A percentile compares a stretch with the other conserved stretches of the same genome.
phyloP scores from a whole-genome alignment of 129 eudicot species.

The Centaurea solstitialis region DNA sequence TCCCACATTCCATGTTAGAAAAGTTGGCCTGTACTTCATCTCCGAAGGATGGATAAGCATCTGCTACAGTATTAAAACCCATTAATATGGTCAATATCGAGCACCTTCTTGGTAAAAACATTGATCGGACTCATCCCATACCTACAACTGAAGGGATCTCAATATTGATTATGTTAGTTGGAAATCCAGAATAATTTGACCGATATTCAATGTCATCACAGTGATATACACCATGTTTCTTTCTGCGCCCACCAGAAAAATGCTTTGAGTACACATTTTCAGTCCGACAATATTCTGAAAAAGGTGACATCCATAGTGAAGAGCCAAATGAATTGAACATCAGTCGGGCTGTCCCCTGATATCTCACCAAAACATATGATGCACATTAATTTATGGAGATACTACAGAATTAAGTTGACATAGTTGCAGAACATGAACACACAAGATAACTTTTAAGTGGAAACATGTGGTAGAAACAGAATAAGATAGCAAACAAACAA shows the following conservation, averaged over 20 bases:
- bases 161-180: slow-evolving; percentile 81
- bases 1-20: slow-evolving; percentile 74
- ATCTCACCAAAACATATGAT: slow-evolving; percentile 46
- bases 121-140: slow-evolving; percentile 16
- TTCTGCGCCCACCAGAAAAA: slow-evolving; percentile 51
- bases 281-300: slow-evolving; percentile 78
- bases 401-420: not conserved
- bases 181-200: slow-evolving; percentile 87
- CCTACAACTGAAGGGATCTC: slow-evolving; percentile 80
- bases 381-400: slow-evolving; percentile 10
- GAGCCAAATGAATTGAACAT: slow-evolving; percentile 98
- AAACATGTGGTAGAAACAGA: not conserved
- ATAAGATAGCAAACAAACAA: not conserved
- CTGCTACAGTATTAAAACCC: slow-evolving; percentile 38
- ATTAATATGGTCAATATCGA: slow-evolving; percentile 21
- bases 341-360: slow-evolving; percentile 97
- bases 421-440: not conserved
- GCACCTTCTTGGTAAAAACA: slow-evolving; percentile 5
- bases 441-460: not conserved
- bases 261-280: slow-evolving; percentile 72
- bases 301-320: slow-evolving; percentile 89
- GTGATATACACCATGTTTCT: slow-evolving; percentile 48
- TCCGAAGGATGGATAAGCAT: slow-evolving; percentile 69
- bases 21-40: slow-evolving; percentile 52
- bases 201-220: slow-evolving; percentile 71